Evolutionary conservation across 305 asterid genomes (phyloP).

Genomic region (Nicotiana rustica): DNA sequence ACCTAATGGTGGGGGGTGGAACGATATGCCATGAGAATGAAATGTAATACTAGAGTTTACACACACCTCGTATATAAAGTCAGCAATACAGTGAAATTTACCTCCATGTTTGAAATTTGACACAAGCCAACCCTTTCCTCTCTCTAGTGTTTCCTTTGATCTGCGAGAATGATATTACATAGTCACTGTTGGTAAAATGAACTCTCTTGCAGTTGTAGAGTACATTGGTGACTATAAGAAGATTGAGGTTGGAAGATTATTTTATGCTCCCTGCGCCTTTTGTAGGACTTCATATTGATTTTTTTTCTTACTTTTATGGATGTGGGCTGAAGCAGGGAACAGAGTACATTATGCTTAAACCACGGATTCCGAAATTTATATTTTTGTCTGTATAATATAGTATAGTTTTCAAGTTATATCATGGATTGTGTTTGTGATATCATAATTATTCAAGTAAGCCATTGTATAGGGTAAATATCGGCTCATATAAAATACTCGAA

Average conservation of each 20-base stretch:
- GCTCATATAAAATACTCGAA: too few relatives aligned
- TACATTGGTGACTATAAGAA: neutral
- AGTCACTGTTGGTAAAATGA: neutral
- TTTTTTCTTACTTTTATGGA: neutral
- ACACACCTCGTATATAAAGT: neutral
- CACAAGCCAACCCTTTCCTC: neutral
- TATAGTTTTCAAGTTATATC: neutral
- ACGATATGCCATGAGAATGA: neutral
- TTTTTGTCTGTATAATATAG: neutral
- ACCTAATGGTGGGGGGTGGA: neutral
- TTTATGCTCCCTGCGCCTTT: neutral
- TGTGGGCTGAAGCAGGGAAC: neutral
- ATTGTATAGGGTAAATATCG: too few relatives aligned
- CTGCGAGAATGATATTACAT: neutral
- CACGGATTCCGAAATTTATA: neutral
- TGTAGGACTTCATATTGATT: neutral
- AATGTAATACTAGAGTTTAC: neutral
- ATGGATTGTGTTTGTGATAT: neutral
- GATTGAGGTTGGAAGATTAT: neutral
- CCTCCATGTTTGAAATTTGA: neutral
- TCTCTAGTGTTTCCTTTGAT: neutral
- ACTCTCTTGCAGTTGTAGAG: neutral
- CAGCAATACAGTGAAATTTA: neutral
- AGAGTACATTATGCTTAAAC: neutral
- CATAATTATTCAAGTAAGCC: too few relatives aligned